Evolutionary conservation across 441 rosid genomes (phyloP).

Genomic region (Eruca vesicaria): DNA sequence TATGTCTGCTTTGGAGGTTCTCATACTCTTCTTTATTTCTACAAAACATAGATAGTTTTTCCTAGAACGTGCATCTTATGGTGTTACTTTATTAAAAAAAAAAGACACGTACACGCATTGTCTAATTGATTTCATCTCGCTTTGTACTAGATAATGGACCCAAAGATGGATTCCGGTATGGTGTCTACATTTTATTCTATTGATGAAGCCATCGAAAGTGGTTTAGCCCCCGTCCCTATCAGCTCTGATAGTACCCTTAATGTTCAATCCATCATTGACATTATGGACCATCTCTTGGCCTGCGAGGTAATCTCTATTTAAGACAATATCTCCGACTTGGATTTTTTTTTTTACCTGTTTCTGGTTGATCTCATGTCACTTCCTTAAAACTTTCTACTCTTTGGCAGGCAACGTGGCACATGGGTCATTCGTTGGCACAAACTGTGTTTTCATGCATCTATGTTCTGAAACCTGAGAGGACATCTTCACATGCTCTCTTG

Average conservation of each 20-base stretch:
- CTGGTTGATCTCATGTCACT: background rate
- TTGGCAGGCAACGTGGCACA: slow-evolving; percentile 98
- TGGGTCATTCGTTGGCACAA: slow-evolving; percentile 98
- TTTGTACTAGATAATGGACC: slow-evolving; percentile 97
- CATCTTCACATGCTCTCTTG: slow-evolving; percentile 79
- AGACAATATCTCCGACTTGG: background rate
- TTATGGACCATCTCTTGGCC: slow-evolving; percentile 92
- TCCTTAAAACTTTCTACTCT: slow-evolving; percentile 21
- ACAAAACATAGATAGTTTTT: background rate
- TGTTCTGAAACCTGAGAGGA: slow-evolving; percentile 90
- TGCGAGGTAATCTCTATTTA: slow-evolving; percentile 66
- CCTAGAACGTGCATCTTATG: background rate
- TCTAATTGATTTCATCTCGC: background rate
- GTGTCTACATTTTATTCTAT: slow-evolving; percentile 72
- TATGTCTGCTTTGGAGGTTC: slow-evolving; percentile 98
- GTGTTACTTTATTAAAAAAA: background rate
- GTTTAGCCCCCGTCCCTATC: slow-evolving; percentile 83
- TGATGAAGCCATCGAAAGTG: slow-evolving; percentile 93
- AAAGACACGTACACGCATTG: too few species aligned
- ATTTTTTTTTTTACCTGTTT: background rate
- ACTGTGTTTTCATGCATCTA: slow-evolving; percentile 96
- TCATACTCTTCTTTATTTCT: background rate
- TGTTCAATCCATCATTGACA: slow-evolving; percentile 72
- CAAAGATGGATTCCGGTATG: slow-evolving; percentile 98
- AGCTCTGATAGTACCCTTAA: slow-evolving; percentile 66